Evolutionary conservation across 2,329 filamentous ascomycete species (phyloP).

Genomic region (Trichoderma sp.): DNA sequence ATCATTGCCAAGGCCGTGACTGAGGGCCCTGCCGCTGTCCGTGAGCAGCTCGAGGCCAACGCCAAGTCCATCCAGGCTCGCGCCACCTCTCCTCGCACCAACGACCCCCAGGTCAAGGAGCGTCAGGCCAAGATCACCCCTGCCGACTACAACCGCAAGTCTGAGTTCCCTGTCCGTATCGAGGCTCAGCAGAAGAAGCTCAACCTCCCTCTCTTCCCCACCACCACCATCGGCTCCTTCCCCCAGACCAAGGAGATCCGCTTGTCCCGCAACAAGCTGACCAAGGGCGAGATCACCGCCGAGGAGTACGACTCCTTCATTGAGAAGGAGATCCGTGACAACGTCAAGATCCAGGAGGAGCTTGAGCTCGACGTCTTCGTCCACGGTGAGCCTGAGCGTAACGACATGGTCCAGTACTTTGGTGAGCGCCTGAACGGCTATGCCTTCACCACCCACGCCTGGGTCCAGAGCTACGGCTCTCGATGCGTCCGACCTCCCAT

Average conservation of each 20-base stretch:
- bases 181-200: conserved; percentile 88
- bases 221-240: conserved; percentile 99
- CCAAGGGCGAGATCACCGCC: conserved; percentile 94
- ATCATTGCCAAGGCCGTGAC: conserved; percentile 96
- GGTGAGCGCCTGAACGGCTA: conserved; percentile 96
- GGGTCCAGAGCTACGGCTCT: conserved; percentile 98
- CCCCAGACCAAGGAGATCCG: conserved; percentile 99
- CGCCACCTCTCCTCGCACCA: conserved; percentile 90
- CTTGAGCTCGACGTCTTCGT: conserved; percentile 96
- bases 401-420: conserved; percentile 99
- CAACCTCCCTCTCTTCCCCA: conserved; percentile 94
- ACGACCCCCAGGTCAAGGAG: conserved; percentile 96
- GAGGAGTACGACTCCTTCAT: conserved; percentile 98
- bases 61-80: conserved; percentile 91
- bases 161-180: conserved; percentile 82
- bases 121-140: conserved; percentile 85
- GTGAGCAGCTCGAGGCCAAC: conserved; percentile 91
- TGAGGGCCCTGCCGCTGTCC: conserved; percentile 83
- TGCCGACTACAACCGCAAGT: conserved; percentile 90
- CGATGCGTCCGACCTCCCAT: conserved; percentile 98
- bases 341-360: conserved; percentile 96
- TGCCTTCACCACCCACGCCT: conserved; percentile 97
- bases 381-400: conserved; percentile 98
- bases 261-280: conserved; percentile 95
- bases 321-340: conserved; percentile 95